Base-by-base conservation (phyloP, 2,329 filamentous ascomycete species). In the Penicillium digitatum region DNA sequence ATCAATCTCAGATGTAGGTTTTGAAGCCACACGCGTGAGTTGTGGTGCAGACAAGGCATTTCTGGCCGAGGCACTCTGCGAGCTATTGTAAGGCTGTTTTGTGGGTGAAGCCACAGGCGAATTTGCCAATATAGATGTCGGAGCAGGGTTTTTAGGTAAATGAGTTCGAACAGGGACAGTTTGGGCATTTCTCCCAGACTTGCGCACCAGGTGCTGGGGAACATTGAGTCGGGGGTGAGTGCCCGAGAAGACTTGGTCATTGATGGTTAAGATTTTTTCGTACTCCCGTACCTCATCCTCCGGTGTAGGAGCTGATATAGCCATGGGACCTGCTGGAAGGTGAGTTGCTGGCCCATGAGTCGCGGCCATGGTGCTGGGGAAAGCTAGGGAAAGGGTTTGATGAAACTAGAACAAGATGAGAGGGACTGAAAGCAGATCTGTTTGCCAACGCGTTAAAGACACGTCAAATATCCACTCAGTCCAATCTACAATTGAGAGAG, bases 221-320 rank as follows among this genome's bases (percentile, higher is more conserved):
- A 85, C 78, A 67, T 80, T 83, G 69, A 86, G 78, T 65, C 79
- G 79, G 61, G 82, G 80, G 68, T 79, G 77, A 66, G 81, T 85
- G 69, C 92, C 91, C 72, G 89, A 84, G 69, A 94, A 79, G 65
- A 97, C 82, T 64, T 86, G 81, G 78, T 96, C 88, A 74, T 86
- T 87, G 73, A 97, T 86, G 64, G 81, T 83, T 68, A 95, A 72
- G 67, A 97, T 88, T 76, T 87, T 90, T 69, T 87, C 83, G 78
- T 90, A 94, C 74, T 92, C 84, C 66, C 79, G 74, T 47, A 87
- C 74, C 68, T 87, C 83, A 66, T 81, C 77, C 55, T 79, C 70
- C 62, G 83, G 57, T 53, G 69, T 64, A 51, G 66, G 58, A 29
- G 65, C 63, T 35, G 60, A 49, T 39, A 61, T 50, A 59, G 66